Conservation (phyloP, 805 yeast species). For the Candida dajiaensis region DNA sequence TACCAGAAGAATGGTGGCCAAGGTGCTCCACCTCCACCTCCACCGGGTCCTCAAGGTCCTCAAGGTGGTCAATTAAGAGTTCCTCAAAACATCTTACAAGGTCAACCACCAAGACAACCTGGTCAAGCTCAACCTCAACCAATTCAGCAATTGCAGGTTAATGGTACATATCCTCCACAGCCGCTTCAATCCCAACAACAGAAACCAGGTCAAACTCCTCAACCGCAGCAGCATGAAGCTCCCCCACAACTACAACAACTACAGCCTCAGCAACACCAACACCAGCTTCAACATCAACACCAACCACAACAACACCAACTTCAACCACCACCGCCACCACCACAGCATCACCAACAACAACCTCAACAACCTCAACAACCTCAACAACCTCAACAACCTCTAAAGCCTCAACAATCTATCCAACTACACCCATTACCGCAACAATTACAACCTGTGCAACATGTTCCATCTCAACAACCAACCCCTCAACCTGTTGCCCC, state of each 20-base stretch:
- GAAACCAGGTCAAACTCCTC: constrained; percentile 9
- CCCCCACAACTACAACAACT: constrained; percentile 12
- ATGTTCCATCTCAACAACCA: constrained; percentile 6
- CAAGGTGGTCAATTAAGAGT: constrained; percentile 42
- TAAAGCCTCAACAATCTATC: constrained; percentile 25
- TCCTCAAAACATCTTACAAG: constrained; percentile 60
- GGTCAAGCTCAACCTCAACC: constrained; percentile 30
- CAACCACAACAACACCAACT: constrained; percentile 25
- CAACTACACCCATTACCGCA: constrained; percentile 18
- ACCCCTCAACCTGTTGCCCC: background rate
- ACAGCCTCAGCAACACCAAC: constrained; percentile 16
- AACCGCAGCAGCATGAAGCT: constrained; percentile 7
- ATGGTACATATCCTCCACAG: constrained; percentile 11
- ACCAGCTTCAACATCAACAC: constrained; percentile 3
- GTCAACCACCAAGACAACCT: constrained; percentile 23
- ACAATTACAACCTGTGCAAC: background rate
- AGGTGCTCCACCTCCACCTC: constrained; percentile 46
- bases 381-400: constrained; percentile 20
- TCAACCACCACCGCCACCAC: constrained; percentile 20
- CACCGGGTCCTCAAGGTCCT: constrained; percentile 53
- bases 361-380: background rate
- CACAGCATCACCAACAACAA: background rate
- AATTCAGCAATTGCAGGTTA: constrained; percentile 19
- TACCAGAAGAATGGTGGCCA: constrained; percentile 66
- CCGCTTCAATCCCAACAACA: constrained; percentile 7